These are phyloP conservation scores for Carex parvula DNA, from an alignment of 176 grass and related monocot genomes.

Conservation along the genomic window DNA sequence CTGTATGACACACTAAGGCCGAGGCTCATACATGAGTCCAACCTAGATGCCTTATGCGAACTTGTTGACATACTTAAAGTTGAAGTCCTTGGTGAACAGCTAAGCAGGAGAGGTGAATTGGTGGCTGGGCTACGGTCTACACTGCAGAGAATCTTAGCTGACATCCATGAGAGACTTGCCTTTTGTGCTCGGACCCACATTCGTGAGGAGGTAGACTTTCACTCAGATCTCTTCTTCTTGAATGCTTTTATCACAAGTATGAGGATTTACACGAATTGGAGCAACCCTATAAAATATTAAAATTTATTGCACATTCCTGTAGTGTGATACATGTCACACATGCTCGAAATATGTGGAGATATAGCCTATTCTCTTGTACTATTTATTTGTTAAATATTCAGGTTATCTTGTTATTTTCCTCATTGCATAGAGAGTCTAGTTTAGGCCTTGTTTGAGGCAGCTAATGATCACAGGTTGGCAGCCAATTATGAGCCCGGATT, in stretches of 20 bases:
- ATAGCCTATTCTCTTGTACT: background rate
- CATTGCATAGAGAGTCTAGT: background rate
- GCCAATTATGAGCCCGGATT: background rate
- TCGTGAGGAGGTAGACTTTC: conserved; percentile 68
- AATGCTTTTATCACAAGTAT: background rate
- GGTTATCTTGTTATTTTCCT: background rate
- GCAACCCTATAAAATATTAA: background rate
- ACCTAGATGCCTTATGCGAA: conserved; percentile 87
- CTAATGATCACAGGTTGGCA: background rate
- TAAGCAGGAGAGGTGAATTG: conserved; percentile 67
- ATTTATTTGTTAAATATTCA: background rate
- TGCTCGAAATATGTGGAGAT: background rate
- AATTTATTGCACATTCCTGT: background rate
- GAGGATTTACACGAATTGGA: background rate
- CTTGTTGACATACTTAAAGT: conserved; percentile 93
- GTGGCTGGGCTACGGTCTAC: conserved; percentile 70
- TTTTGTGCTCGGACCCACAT: conserved; percentile 96
- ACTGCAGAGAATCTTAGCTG: conserved; percentile 86
- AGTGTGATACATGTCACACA: background rate
- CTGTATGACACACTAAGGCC: conserved; percentile 91
- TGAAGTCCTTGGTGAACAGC: conserved; percentile 85
- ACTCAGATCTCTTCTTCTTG: background rate
- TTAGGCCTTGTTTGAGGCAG: background rate
- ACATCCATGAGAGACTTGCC: conserved; percentile 86
- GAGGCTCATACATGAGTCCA: conserved; percentile 95